A percentile compares a stretch with the other conserved stretches of the same genome.
Conservation (phyloP, 2,329 filamentous ascomycete genomes). For the Dactylonectria estremocensis region DNA sequence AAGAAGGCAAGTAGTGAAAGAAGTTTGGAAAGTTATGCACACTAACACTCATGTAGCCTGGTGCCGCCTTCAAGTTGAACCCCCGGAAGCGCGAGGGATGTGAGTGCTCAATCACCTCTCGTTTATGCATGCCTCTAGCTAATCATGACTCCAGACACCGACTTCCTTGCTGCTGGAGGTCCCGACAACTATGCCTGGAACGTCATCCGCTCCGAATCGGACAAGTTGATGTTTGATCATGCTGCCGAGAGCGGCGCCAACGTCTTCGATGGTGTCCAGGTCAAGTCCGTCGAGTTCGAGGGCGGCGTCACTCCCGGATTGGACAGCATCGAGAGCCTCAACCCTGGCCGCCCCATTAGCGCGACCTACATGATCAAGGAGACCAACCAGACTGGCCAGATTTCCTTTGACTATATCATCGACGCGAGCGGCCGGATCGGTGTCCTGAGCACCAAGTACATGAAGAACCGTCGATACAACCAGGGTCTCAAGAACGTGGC, state of each 20-base stretch:
- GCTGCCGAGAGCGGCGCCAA: constrained; percentile 58
- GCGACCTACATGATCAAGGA: constrained; percentile 55
- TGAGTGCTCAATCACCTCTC: constrained; percentile 38
- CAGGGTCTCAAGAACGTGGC: constrained; percentile 65
- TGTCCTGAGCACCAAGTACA: constrained; percentile 63
- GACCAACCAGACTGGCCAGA: constrained; percentile 53
- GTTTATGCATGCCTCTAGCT: not conserved
- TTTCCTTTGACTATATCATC: constrained; percentile 63
- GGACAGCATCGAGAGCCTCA: constrained; percentile 15
- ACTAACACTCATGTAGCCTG: constrained; percentile 35
- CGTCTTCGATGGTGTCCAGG: constrained; percentile 58
- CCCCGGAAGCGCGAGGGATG: constrained; percentile 50
- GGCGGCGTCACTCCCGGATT: constrained; percentile 6
- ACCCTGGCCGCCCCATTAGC: constrained; percentile 53
- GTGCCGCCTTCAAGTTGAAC: constrained; percentile 59
- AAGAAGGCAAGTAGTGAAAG: constrained; percentile 53
- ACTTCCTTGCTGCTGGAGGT: constrained; percentile 59
- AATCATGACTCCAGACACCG: constrained; percentile 50
- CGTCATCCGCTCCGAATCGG: constrained; percentile 62
- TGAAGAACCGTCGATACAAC: constrained; percentile 64
- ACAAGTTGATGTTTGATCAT: constrained; percentile 61
- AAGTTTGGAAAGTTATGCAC: not conserved
- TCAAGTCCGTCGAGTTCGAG: constrained; percentile 53
- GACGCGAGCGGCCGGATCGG: constrained; percentile 64
- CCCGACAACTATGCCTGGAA: constrained; percentile 61